Conservation (phyloP, 2,329 filamentous ascomycete species). For the Cladophialophora immunda region DNA sequence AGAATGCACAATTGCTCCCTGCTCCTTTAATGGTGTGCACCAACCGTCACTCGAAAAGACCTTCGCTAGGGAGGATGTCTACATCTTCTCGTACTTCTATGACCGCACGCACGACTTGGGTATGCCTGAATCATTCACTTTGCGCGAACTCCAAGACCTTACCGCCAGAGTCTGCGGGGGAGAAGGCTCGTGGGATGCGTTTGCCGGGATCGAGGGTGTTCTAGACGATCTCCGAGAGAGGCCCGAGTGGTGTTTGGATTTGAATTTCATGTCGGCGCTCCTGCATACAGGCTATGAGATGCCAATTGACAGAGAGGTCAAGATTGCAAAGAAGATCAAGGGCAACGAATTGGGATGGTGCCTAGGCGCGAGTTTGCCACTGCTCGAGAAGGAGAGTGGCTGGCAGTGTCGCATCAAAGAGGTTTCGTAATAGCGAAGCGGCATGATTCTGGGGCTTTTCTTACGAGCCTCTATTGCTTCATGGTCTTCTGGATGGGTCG, state of each 20-base stretch:
- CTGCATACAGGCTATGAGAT: conserved; percentile 97
- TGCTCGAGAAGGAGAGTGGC: conserved; percentile 81
- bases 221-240: conserved; percentile 80
- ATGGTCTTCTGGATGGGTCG: neutral
- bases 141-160: conserved; percentile 87
- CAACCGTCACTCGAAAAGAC: conserved; percentile 93
- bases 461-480: neutral
- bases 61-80: conserved; percentile 88
- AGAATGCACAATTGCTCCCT: conserved; percentile 83
- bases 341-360: conserved; percentile 98
- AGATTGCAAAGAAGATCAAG: conserved; percentile 99
- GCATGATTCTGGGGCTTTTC: neutral
- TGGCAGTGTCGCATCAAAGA: conserved; percentile 90
- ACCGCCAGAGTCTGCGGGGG: conserved; percentile 85
- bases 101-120: conserved; percentile 92
- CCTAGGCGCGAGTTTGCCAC: conserved; percentile 89
- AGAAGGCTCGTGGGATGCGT: conserved; percentile 79
- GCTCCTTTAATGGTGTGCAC: conserved; percentile 97
- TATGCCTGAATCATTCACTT: conserved; percentile 97
- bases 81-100: conserved; percentile 98
- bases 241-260: conserved; percentile 90
- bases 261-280: conserved; percentile 95
- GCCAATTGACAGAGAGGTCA: conserved; percentile 94
- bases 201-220: conserved; percentile 77
- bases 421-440: conserved; percentile 61